Evolutionary conservation across 2,329 filamentous ascomycete species (phyloP), one percentile per base, ranked within the genome.

Genomic region (Aspergillus unguis): DNA sequence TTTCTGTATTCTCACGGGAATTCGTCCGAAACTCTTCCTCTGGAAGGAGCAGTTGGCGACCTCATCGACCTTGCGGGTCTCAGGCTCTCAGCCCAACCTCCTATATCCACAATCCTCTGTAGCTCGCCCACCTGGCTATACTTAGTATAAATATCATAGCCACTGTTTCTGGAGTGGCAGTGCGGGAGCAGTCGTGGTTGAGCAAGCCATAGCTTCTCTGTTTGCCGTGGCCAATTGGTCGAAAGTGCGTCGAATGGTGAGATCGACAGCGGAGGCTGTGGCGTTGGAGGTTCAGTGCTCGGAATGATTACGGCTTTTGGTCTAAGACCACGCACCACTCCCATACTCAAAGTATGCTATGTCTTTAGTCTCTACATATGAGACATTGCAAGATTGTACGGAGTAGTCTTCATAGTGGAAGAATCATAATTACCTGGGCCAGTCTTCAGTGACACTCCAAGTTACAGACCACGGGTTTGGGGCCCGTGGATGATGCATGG

Each of bases 111-210:
- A 17, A 17, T 17, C 17, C 17, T 17, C 17, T 17, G 17, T 17
- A 38, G 36, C 36, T 38, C 6, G 23, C 23, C 42, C 31, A 17
- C 42, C 23, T 40, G 38, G 25, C 47, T 49, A 36, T 37, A 43
- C 38, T 49, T 49, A 43, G 47, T 11, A 46, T 28, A 44, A 26
- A 29, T 38, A 6, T 33, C 36, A 45, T 40, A 40, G 43, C 43
- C 37, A 46, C 47, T 42, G 29, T 36, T 25, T 11, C 47, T 43
- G 23, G 28, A 36, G 4, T 11, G 33, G 25, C 29, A 36, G 8
- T 40, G 17, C 23, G 17, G 37, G 17, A 25, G 9, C 6, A n/a
- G 37, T 5, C 47, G 47, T 50, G 47, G 47, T 40, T 50, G 47
- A 50, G 47, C 37, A 43, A 37, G 26, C 28, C 32, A 44, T 25